Percentiles rank a stretch among this genome's conserved stretches.
Conservation (phyloP, 164 flowering plant species). For the Piper longum region DNA sequence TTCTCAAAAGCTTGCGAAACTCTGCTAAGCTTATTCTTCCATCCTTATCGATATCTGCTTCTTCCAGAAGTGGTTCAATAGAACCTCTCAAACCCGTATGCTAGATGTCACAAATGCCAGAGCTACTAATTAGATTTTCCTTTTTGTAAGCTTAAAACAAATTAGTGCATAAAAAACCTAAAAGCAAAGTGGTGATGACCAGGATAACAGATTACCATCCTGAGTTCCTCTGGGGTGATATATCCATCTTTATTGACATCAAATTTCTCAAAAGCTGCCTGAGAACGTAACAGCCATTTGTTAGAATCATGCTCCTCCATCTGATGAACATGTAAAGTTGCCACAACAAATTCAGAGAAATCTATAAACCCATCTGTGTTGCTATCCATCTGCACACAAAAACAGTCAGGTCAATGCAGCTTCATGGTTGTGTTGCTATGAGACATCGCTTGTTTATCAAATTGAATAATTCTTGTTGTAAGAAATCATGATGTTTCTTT, state of each 20-base stretch:
- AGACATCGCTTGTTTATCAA: too few relatives aligned
- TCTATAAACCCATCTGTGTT: slow-evolving; percentile 96
- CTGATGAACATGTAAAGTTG: slow-evolving; percentile 87
- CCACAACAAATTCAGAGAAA: slow-evolving; percentile 93
- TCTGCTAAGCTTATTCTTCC: slow-evolving; percentile 88
- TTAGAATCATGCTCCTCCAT: slow-evolving; percentile 75
- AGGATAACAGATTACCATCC: slow-evolving; percentile 35
- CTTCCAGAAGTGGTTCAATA: slow-evolving; percentile 82
- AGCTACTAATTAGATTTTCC: background rate
- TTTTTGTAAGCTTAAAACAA: background rate
- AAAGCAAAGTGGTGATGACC: background rate
- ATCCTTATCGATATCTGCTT: slow-evolving; percentile 96
- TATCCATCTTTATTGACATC: slow-evolving; percentile 88
- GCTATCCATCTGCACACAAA: slow-evolving; percentile 67
- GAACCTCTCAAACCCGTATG: slow-evolving; percentile 88
- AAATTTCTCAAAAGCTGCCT: slow-evolving; percentile 89
- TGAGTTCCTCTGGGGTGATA: slow-evolving; percentile 84
- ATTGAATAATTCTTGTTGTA: too few relatives aligned
- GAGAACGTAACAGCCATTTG: slow-evolving; percentile 72
- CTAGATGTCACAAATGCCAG: slow-evolving; percentile 17
- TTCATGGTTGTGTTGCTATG: background rate
- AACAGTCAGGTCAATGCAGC: background rate
- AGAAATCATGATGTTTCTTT: too few relatives aligned
- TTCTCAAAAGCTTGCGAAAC: slow-evolving; percentile 78
- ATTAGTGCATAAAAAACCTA: too few relatives aligned